Conservation (phyloP, 2,329 filamentous ascomycete species). For the Phyllosticta citrichinensis region DNA sequence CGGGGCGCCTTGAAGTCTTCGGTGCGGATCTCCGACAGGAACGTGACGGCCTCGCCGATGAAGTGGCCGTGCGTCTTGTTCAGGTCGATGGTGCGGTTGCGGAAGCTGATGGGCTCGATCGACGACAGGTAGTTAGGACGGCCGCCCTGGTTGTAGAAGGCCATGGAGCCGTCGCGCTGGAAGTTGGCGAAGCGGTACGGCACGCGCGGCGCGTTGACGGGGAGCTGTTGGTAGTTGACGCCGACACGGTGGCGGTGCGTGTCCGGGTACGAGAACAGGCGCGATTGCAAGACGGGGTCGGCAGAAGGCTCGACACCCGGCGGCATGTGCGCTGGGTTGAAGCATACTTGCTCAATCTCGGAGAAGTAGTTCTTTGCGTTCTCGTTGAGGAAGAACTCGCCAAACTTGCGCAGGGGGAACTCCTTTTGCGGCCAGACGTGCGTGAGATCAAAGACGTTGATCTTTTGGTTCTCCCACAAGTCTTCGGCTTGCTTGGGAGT, state of each 20-base stretch:
- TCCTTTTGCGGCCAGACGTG: constrained; percentile 45
- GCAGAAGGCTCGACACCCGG: constrained; percentile 60
- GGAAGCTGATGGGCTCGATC: constrained; percentile 42
- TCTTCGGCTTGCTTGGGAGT: constrained; percentile 43
- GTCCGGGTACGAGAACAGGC: constrained; percentile 62
- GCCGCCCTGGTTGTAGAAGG: constrained; percentile 53
- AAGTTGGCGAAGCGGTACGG: constrained; percentile 52
- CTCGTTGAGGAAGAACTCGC: constrained; percentile 44
- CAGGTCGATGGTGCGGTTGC: constrained; percentile 35
- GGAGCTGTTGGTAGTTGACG: constrained; percentile 50
- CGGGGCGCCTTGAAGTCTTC: constrained; percentile 49
- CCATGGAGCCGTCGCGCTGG: constrained; percentile 65
- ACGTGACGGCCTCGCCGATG: constrained; percentile 38
- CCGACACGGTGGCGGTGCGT: constrained; percentile 50
- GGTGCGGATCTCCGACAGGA: constrained; percentile 42
- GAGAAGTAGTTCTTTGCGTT: constrained; percentile 52
- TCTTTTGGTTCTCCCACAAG: constrained; percentile 42
- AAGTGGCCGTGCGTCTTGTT: constrained; percentile 43
- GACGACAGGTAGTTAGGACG: constrained; percentile 48
- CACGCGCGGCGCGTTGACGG: constrained; percentile 43
- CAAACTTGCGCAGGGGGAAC: constrained; percentile 44
- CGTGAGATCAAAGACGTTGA: constrained; percentile 46
- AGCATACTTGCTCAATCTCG: constrained; percentile 61
- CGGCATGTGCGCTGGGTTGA: constrained; percentile 56
- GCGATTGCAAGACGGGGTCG: constrained; percentile 59